Percentiles rank a stretch among this genome's conserved stretches.
Evolutionary conservation across 2,329 filamentous ascomycete genomes (phyloP).

Genomic region (Pestalotiopsis sp.): DNA sequence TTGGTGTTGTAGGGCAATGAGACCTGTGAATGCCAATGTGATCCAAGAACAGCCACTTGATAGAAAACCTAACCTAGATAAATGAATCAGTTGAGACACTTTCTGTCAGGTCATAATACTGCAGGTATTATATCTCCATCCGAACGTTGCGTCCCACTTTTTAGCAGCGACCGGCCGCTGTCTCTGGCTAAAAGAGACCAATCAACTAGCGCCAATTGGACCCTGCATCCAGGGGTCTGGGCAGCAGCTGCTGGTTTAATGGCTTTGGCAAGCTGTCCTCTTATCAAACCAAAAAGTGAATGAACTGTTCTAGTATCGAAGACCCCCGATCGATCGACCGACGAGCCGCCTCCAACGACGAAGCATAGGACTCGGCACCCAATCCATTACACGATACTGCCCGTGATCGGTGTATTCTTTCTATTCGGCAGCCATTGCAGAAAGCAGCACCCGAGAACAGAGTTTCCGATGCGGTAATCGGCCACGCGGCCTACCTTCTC

Average conservation of each 20-base stretch:
- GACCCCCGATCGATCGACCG: neutral
- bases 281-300: conserved; percentile 10
- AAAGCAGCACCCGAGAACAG: neutral
- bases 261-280: conserved; percentile 30
- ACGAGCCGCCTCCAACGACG: conserved; percentile 1
- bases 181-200: conserved; percentile 5
- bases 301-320: neutral
- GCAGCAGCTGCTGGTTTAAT: conserved; percentile 10
- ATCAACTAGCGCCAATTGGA: conserved; percentile 9
- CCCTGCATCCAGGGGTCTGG: conserved; percentile 13
- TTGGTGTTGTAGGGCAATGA: no score
- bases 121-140: neutral
- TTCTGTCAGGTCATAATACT: neutral
- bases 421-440: neutral
- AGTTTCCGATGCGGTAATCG: conserved; percentile 25
- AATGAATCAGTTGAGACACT: neutral
- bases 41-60: no score
- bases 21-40: no score
- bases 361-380: conserved; percentile 6
- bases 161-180: conserved; percentile 8
- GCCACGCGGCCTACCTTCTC: conserved; percentile 22
- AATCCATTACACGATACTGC: conserved; percentile 10
- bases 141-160: neutral
- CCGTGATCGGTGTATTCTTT: conserved; percentile 9
- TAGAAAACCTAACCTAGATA: neutral